Evolutionary conservation across 768 basidiomycete species (phyloP), one percentile per base, ranked within the genome.

Genomic region (Solioccasus polychromus): DNA sequence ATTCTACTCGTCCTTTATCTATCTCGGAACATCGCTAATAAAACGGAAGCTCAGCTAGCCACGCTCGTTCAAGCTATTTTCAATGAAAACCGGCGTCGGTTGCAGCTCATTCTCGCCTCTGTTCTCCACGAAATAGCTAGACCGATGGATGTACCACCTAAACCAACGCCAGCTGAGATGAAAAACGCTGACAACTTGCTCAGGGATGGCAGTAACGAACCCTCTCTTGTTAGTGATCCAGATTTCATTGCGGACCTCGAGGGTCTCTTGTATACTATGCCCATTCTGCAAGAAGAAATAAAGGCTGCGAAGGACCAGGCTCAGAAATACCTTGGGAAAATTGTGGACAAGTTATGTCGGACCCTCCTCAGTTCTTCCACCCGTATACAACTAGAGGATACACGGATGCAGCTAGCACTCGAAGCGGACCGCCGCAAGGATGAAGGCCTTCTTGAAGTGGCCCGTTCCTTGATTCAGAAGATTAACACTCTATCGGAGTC

Each of bases 181-280:
- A 35, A 2, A 24, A 40, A 9, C 5, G 60, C 57, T 3, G 59
- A 62, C 0, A 48, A 38, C 35, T 38, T 63, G 51, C 41, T 62
- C 4, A 62, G 35, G 47, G 62, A 62, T 2, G 56, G 60, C 10
- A 17, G 35, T 4, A 53, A 47, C 1, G 56, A 61, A 22, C 11
- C 48, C 17, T 54, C 56, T 30, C 62, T 55, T 18, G 30, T 59
- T 3, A 47, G 3, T 22, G 62, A 62, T 32, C 35, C 47, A 2
- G 53, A 58, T 19, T 62, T 64, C 32, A 28, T 62, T 14, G 25
- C 53, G 4, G 58, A 63, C 37, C 53, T 62, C 10, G 59, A 59
- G 19, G 18, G 26, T 15, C 35, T 53, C 28, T 50, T 23, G 1
- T 31, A 26, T 3, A 47, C 51, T 23, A 39, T 41, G n/a, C 56